phyloP scores from a whole-genome alignment of 805 yeast genomes.

The Suhomyces sp. region DNA sequence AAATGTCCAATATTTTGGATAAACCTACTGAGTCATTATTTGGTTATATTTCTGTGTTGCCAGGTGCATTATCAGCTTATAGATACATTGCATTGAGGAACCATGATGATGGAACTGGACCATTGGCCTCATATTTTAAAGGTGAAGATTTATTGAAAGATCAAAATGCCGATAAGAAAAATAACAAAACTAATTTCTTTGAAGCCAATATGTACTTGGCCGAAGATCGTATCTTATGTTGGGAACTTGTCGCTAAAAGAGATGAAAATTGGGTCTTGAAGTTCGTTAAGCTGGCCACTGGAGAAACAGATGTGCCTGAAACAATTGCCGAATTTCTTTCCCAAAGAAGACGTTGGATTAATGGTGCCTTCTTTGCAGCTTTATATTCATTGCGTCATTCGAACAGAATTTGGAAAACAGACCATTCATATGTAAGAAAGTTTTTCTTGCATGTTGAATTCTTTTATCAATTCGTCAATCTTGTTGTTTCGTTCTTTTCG shows the following conservation, averaged over 20 bases:
- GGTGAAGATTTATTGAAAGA: constrained; percentile 63
- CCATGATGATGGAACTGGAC: constrained; percentile 90
- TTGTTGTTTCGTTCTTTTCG: constrained; percentile 25
- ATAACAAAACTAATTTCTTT: constrained; percentile 70
- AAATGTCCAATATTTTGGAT: constrained; percentile 93
- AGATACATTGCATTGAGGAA: constrained; percentile 83
- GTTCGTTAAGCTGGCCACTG: constrained; percentile 31
- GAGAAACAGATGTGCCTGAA: constrained; percentile 32
- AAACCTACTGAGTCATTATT: constrained; percentile 91
- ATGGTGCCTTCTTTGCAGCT: constrained; percentile 32
- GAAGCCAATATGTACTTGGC: constrained; percentile 65
- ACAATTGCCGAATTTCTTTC: constrained; percentile 26
- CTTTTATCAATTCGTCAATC: constrained; percentile 21
- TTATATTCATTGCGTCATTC: constrained; percentile 25
- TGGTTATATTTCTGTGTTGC: constrained; percentile 90
- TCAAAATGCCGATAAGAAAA: constrained; percentile 20
- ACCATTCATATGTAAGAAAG: constrained; percentile 21
- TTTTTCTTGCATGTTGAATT: constrained; percentile 26
- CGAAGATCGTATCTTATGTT: constrained; percentile 29
- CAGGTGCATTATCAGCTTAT: constrained; percentile 95
- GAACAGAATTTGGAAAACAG: constrained; percentile 26
- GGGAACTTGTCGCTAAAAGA: constrained; percentile 29
- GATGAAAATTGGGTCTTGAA: constrained; percentile 29
- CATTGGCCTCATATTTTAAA: constrained; percentile 81
- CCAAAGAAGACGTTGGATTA: constrained; percentile 31